These are phyloP conservation scores for Endoconidiophora laricicola DNA, from an alignment of 2,329 filamentous ascomycete species.

Conservation along the genomic window DNA sequence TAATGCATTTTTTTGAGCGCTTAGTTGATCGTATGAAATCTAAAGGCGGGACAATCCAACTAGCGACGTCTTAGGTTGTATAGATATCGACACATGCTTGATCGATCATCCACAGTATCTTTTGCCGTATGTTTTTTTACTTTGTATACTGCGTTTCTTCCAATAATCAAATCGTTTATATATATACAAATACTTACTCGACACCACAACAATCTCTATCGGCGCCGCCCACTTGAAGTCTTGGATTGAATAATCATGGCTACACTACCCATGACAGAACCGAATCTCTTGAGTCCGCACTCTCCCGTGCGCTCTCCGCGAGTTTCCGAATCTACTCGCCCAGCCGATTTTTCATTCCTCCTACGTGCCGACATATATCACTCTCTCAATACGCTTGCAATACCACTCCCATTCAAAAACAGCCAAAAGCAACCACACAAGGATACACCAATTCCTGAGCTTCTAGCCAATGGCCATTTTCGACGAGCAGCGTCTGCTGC, in stretches of 20 bases:
- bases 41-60: too few relatives aligned
- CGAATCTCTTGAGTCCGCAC: slow-evolving; percentile 9
- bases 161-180: not conserved
- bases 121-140: not conserved
- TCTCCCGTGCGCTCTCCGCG: slow-evolving; percentile 17
- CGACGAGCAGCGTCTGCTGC: slow-evolving; percentile 58
- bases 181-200: not conserved
- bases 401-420: slow-evolving; percentile 51
- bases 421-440: slow-evolving; percentile 46
- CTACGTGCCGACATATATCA: slow-evolving; percentile 72
- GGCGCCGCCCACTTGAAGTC: not conserved
- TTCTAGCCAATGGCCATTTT: slow-evolving; percentile 62
- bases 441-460: slow-evolving; percentile 46
- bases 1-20: too few relatives aligned
- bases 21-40: too few relatives aligned
- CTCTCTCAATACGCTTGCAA: slow-evolving; percentile 47
- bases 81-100: too few relatives aligned
- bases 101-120: not conserved
- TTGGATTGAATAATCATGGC: slow-evolving; percentile 13
- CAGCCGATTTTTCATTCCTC: slow-evolving; percentile 64
- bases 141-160: not conserved
- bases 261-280: slow-evolving; percentile 11
- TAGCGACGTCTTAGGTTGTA: slow-evolving; percentile 11
- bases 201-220: not conserved
- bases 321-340: slow-evolving; percentile 15